Evolutionary conservation across 2,329 filamentous ascomycete genomes (phyloP).

Genomic region (Arthrobotrys musiformis): DNA sequence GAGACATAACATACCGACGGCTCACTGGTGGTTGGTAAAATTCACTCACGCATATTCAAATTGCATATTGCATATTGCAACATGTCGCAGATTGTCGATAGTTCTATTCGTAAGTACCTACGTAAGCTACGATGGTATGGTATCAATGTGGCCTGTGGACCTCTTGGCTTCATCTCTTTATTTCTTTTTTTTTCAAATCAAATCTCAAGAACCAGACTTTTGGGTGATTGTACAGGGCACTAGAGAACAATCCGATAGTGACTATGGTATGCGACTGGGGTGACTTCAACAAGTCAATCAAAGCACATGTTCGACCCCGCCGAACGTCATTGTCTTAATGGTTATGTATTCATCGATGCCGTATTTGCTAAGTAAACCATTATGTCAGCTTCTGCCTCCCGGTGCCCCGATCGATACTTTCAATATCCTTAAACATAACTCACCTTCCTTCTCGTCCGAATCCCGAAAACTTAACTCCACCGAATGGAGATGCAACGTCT

Average conservation of each 20-base stretch:
- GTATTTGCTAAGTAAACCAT: conserved; percentile 67
- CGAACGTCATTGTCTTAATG: conserved; percentile 74
- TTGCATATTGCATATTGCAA: conserved; percentile 9
- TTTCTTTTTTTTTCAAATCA: neutral
- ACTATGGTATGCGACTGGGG: neutral
- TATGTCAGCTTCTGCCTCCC: conserved; percentile 23
- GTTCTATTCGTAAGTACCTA: neutral
- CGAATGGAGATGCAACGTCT: conserved; percentile 67
- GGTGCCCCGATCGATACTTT: neutral
- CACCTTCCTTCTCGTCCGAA: conserved; percentile 78
- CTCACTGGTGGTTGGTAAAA: neutral
- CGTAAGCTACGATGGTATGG: neutral
- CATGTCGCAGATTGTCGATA: conserved; percentile 12
- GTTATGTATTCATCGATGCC: conserved; percentile 80
- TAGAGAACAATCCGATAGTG: neutral
- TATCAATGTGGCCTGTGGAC: neutral
- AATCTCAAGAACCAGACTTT: neutral
- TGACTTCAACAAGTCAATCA: neutral
- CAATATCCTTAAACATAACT: conserved; percentile 13
- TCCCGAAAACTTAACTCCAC: conserved; percentile 83
- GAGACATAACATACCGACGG: neutral
- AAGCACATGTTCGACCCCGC: conserved; percentile 55
- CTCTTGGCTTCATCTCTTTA: too few species aligned
- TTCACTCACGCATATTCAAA: neutral
- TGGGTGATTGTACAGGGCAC: neutral